phyloP scores from a whole-genome alignment of 768 basidiomycete genomes.

The Kondoa subrosea region DNA sequence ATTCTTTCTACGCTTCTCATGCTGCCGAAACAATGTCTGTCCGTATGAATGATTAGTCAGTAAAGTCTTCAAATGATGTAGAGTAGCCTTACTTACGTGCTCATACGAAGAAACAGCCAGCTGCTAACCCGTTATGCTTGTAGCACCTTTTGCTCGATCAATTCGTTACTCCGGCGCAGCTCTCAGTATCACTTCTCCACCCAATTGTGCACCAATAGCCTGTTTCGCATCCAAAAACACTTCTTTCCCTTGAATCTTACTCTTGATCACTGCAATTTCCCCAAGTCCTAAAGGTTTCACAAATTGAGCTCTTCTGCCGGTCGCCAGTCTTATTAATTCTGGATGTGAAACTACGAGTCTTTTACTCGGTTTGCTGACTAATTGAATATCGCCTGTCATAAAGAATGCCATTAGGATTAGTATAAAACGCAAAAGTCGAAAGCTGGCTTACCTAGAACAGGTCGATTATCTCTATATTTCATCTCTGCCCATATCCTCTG shows the following conservation, averaged over 20 bases:
- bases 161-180: not conserved
- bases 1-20: too few species aligned
- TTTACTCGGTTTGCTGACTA: constrained; percentile 70
- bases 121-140: too few species aligned
- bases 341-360: constrained; percentile 54
- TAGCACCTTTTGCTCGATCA: too few species aligned
- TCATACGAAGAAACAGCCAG: too few species aligned
- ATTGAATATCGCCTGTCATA: constrained; percentile 40
- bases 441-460: constrained; percentile 45
- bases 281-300: constrained; percentile 76
- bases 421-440: not conserved
- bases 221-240: not conserved
- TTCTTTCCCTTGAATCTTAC: constrained; percentile 41
- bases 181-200: not conserved
- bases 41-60: too few species aligned
- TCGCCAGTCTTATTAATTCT: constrained; percentile 62
- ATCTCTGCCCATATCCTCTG: constrained; percentile 81
- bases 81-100: too few species aligned
- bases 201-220: not conserved
- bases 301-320: constrained; percentile 61
- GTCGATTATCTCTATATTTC: constrained; percentile 79
- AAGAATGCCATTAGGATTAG: not conserved
- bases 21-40: too few species aligned
- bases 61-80: too few species aligned
- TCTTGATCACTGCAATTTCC: constrained; percentile 74